A percentile compares a stretch with the other conserved stretches of the same genome.
Evolutionary conservation across 2,329 filamentous ascomycete species (phyloP).

Genomic region (Remersonia thermophila): DNA sequence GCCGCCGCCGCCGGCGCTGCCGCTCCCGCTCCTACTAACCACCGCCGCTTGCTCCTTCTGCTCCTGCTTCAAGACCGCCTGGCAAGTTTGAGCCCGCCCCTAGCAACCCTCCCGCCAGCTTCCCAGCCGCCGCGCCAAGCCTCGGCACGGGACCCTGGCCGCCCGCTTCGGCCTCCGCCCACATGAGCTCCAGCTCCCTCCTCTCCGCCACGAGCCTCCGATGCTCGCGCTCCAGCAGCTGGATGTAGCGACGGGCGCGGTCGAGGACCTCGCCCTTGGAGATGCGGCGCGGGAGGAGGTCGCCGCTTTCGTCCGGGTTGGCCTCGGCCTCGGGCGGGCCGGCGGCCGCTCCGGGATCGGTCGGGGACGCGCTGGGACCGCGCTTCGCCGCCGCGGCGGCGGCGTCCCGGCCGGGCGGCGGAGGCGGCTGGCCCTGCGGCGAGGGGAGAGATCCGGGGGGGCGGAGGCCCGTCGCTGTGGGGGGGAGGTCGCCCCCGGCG

Average conservation of each 20-base stretch:
- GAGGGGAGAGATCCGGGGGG: no score
- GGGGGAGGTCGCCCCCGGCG: background rate
- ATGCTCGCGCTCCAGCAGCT: slow-evolving; percentile 10
- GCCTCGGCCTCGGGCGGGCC: no score
- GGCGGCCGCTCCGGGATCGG: no score
- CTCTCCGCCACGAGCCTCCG: slow-evolving; percentile 7
- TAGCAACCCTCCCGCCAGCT: no score
- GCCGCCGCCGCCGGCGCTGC: no score
- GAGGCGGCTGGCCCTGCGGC: no score
- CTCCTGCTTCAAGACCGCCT: background rate
- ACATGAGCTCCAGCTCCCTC: slow-evolving; percentile 7
- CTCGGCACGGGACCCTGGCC: background rate
- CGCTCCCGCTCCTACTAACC: no score
- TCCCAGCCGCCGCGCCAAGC: no score
- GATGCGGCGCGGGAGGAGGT: slow-evolving; percentile 10
- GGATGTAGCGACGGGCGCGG: slow-evolving; percentile 10
- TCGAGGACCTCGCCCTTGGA: slow-evolving; percentile 14
- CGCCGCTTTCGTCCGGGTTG: background rate
- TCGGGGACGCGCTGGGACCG: no score
- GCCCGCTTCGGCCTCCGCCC: slow-evolving; percentile 1
- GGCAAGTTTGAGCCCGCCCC: no score
- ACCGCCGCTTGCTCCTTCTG: background rate
- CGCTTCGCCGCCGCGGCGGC: no score
- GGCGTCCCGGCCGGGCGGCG: no score
- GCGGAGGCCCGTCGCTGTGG: background rate